Percentiles rank a stretch among this genome's conserved stretches.
Evolutionary conservation across 805 yeast genomes (phyloP).

Genomic region (Hanseniaspora vineae): DNA sequence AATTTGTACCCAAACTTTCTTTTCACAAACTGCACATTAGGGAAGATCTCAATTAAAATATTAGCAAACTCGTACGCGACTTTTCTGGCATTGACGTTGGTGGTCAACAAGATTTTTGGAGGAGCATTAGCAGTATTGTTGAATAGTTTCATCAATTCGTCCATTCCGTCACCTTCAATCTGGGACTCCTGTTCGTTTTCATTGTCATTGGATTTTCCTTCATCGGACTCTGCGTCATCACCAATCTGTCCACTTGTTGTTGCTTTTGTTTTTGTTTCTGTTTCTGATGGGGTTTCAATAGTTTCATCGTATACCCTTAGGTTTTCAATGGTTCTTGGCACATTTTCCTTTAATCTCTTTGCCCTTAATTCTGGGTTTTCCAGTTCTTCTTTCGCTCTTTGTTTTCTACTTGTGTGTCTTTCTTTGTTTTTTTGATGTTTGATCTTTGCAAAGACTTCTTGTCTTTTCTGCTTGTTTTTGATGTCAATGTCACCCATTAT

Average conservation of each 20-base stretch:
- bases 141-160: conserved; percentile 20
- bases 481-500: conserved; percentile 32
- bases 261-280: too few relatives aligned
- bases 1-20: conserved; percentile 74
- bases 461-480: conserved; percentile 70
- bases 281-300: conserved; percentile 25
- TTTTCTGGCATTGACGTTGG: conserved; percentile 75
- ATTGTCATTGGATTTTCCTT: conserved; percentile 1
- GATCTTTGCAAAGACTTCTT: conserved; percentile 58
- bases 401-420: conserved; percentile 64
- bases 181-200: conserved; percentile 6
- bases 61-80: conserved; percentile 87
- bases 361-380: conserved; percentile 71
- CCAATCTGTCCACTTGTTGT: not conserved
- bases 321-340: conserved; percentile 71
- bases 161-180: conserved; percentile 7
- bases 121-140: conserved; percentile 52
- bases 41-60: conserved; percentile 68
- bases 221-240: conserved; percentile 2
- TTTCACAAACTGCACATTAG: conserved; percentile 76
- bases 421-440: conserved; percentile 65
- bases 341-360: conserved; percentile 64
- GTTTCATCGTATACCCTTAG: conserved; percentile 85
- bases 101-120: conserved; percentile 84
- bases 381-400: conserved; percentile 78